Evolutionary conservation across 306 rosid genomes (phyloP).

Genomic region (Myrica gale): DNA sequence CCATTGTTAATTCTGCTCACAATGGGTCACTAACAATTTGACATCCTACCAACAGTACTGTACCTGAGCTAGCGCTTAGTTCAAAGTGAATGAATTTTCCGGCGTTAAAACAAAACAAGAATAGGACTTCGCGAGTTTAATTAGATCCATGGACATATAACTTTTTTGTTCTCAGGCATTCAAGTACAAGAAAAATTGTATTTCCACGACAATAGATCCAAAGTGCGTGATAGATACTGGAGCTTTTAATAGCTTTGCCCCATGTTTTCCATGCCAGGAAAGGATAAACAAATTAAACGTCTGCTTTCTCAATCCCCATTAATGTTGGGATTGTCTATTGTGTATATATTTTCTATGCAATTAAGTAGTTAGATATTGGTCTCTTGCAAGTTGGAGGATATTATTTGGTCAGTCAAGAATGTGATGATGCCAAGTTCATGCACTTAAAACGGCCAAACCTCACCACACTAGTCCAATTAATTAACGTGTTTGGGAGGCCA

Average conservation of each 20-base stretch:
- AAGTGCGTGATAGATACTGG: not conserved
- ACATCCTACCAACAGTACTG: too few species aligned
- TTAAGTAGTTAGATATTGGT: constrained; percentile 10
- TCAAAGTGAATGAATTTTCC: too few species aligned
- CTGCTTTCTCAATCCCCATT: not conserved
- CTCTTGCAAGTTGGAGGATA: constrained; percentile 30
- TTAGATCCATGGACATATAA: not conserved
- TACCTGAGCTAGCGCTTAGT: too few species aligned
- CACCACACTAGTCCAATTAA: not conserved
- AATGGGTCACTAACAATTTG: too few species aligned
- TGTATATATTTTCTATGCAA: not conserved
- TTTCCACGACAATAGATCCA: not conserved
- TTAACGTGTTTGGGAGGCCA: constrained; percentile 5
- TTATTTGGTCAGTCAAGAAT: constrained; percentile 28
- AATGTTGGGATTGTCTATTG: not conserved
- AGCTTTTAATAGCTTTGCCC: not conserved
- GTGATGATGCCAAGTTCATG: constrained; percentile 33
- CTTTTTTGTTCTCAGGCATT: not conserved
- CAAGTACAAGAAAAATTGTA: not conserved
- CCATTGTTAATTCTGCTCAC: too few species aligned
- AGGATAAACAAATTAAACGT: not conserved
- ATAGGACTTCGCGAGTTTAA: too few species aligned
- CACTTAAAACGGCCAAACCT: constrained; percentile 11
- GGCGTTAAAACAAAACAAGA: too few species aligned
- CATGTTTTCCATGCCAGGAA: not conserved